Conservation (phyloP, 2,329 filamentous ascomycete species). For the Fusarium sp. region DNA sequence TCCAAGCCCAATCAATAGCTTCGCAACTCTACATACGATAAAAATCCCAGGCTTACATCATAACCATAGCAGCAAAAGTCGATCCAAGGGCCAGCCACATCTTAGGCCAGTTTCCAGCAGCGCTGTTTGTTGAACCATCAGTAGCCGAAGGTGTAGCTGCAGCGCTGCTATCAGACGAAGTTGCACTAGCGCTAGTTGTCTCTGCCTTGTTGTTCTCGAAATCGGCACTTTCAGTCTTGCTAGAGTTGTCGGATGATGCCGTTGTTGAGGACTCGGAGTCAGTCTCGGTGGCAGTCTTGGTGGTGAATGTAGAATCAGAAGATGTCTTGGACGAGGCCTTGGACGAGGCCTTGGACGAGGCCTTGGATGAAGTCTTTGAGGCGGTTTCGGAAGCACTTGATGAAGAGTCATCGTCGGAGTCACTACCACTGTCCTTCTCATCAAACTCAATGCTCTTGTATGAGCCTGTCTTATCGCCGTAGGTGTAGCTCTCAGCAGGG, state of each 20-base stretch:
- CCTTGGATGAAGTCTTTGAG: neutral
- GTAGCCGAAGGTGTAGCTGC: constrained; percentile 3
- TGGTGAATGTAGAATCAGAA: neutral
- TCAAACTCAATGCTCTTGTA: constrained; percentile 40
- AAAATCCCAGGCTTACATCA: neutral
- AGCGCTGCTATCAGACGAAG: neutral
- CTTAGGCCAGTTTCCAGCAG: constrained; percentile 8
- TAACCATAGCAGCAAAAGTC: neutral
- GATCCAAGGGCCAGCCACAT: constrained; percentile 9
- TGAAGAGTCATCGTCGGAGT: neutral
- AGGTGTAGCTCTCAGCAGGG: constrained; percentile 47
- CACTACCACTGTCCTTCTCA: constrained; percentile 2
- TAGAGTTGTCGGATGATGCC: neutral
- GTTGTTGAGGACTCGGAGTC: constrained; percentile 5
- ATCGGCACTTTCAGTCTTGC: neutral
- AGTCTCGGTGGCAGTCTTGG: neutral
- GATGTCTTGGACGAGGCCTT: neutral
- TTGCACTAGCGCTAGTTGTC: neutral
- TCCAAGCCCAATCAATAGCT: neutral
- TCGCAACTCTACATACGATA: neutral
- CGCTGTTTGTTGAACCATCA: neutral
- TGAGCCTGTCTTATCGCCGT: constrained; percentile 38
- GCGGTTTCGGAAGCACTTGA: neutral
- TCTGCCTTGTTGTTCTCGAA: constrained; percentile 24
- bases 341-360: neutral